Evolutionary conservation across 441 rosid species (phyloP), one percentile per base, ranked within the genome.

Genomic region (Melastoma candidum): DNA sequence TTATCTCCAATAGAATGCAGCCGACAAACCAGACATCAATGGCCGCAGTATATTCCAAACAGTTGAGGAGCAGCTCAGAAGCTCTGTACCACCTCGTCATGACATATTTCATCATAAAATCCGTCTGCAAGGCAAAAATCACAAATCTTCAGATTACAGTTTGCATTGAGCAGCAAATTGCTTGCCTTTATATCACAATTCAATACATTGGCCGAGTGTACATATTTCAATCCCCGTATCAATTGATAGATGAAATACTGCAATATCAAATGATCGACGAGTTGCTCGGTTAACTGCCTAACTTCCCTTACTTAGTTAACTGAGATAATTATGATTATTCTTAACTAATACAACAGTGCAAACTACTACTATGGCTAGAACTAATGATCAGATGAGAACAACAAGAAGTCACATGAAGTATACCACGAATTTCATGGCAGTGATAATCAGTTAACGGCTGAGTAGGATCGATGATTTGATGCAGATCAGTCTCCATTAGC

Each of bases 11-110:
- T 17, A 74, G 65, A 32, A 74, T 71, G 60, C 78, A 74, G 47
- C 75, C 78, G 7, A 74, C 75, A 1, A 75, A 74, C 78, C 78
- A 74, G 0, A 74, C 59, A 57, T 74, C 78, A 3, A 74, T 74
- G 0, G 75, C 70, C 22, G 71, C 68, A 47, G 75, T 63, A 36
- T 74, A 74, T 51, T 70, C 73, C 48, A 70, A 72, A 47, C 75
- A 74, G 39, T 68, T 67, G 32, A 74, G 78, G n/a, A 70, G 73
- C 57, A 70, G 58, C 57, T 74, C 75, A 0, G 78, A 74, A 4
- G 74, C 74, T 60, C 74, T 49, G 48, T 73, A 73, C 78, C 78
- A 73, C 26, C 78, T 64, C 44, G 78, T 70, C 27, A 74, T 74
- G 4, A 74, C 78, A 26, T 74, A 74, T 61, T 74, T 45, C 5